Evolutionary conservation across 441 rosid genomes (phyloP).

Genomic region (Sinapis alba): DNA sequence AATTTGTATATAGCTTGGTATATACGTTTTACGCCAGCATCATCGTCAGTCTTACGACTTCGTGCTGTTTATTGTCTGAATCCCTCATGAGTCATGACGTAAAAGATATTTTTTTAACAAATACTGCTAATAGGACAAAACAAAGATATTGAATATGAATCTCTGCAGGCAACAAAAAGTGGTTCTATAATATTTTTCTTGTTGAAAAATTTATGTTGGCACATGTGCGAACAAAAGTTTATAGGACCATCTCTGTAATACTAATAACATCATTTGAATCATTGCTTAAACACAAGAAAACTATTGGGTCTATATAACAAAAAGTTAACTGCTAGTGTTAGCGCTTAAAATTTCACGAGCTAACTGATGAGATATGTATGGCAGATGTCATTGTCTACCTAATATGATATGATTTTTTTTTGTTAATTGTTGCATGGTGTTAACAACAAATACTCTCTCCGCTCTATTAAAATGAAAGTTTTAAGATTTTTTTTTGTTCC

Average conservation of each 20-base stretch:
- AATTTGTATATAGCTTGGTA: constrained; percentile 24
- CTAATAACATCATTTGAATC: background rate
- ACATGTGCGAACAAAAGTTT: constrained; percentile 28
- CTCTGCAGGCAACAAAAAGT: constrained; percentile 14
- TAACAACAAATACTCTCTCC: too few species aligned
- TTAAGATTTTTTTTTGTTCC: too few species aligned
- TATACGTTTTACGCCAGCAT: constrained; percentile 31
- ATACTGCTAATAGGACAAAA: constrained; percentile 29
- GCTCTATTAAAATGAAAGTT: too few species aligned
- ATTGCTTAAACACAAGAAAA: constrained; percentile 1
- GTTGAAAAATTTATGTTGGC: constrained; percentile 21
- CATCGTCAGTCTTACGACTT: constrained; percentile 38
- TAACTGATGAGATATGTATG: background rate
- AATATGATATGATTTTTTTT: too few species aligned
- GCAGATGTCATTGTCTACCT: background rate
- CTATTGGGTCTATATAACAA: background rate
- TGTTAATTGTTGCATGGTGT: background rate
- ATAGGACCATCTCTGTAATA: background rate
- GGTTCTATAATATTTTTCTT: background rate
- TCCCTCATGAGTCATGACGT: constrained; percentile 31
- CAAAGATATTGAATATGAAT: constrained; percentile 22
- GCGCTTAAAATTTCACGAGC: background rate
- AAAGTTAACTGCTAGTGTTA: background rate
- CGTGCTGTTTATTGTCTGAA: constrained; percentile 23
- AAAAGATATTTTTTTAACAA: background rate